Conservation (phyloP, 1,284 basidiomycete genomes). For the Moesziomyces sp. region DNA sequence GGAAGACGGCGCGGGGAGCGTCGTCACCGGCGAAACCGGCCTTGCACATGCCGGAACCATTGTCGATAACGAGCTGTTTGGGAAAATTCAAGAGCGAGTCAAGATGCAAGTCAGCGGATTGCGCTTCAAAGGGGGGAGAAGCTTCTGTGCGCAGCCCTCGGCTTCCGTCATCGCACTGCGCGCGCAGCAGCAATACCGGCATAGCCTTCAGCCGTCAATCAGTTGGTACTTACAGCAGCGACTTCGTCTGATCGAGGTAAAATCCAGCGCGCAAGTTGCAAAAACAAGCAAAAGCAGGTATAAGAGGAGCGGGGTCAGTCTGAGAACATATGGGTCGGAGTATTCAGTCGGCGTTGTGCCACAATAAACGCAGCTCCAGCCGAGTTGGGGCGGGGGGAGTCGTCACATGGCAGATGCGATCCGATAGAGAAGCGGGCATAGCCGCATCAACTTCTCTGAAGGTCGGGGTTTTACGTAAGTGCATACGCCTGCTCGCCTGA, state of each 20-base stretch:
- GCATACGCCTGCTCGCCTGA: too few species aligned
- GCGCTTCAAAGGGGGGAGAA: not conserved
- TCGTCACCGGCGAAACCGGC: slow-evolving; percentile 78
- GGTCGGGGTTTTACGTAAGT: too few species aligned
- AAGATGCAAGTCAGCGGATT: slow-evolving; percentile 12
- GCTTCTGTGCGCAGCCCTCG: not conserved
- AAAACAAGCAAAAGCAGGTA: not conserved
- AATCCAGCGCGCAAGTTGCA: not conserved
- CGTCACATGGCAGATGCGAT: too few species aligned
- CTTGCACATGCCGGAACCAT: slow-evolving; percentile 69
- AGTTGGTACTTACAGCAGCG: slow-evolving; percentile 61
- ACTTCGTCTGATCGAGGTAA: slow-evolving; percentile 60
- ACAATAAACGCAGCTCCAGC: too few species aligned
- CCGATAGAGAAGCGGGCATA: too few species aligned
- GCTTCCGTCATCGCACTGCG: not conserved
- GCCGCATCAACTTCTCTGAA: too few species aligned
- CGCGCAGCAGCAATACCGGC: too few species aligned
- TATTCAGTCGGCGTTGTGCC: too few species aligned
- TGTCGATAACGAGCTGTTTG: slow-evolving; percentile 67
- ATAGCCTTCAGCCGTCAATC: not conserved
- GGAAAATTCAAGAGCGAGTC: not conserved
- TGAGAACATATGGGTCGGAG: not conserved
- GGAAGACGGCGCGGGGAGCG: slow-evolving; percentile 80
- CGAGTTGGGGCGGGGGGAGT: too few species aligned
- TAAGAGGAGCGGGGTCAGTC: slow-evolving; percentile 12